Base-by-base conservation (phyloP, 164 flowering plant genomes). In the Euptelea pleiosperma region DNA sequence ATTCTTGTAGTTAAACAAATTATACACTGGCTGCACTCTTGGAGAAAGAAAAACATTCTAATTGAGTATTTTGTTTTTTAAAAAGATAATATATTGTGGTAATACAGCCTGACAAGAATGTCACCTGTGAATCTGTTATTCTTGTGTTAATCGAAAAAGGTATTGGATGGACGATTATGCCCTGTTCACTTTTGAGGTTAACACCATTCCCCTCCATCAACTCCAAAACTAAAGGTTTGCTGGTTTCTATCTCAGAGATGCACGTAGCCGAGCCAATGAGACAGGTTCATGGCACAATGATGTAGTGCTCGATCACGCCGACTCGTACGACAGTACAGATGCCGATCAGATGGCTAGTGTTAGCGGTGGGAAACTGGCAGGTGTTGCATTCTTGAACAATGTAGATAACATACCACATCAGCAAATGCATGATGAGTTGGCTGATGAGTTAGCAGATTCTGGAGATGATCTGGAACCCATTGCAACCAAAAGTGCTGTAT, bases 371-470 rank as follows among this genome's bases (percentile, higher is more conserved):
- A 54, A 65, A 36, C 45, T 22, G 10, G 55, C 21, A 41, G 55
- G 34, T 52, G 52, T 8, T 45, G 51, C 39, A 46, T 45, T 40
- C 15, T 35, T 43, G 7, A 59, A 54, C 35, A 37, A 45, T 43
- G 41, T 34, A 1, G 55, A 62, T 55, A 16, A 61, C 63, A 21
- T 36, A 44, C 49, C 64, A 45, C 58, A 31, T 30, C 71, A 66
- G 55, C 49, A 55, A 45, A 3, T 52, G 26, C 59, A 65, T 16
- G 70, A 71, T 66, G 76, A 72, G 42, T 52, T 78, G 60, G 77
- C 53, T 14, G 64, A 63, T 62, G 72, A 70, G 28, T 36, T 75
- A 46, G 64, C 53, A 28, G 87, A 87, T 71, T 77, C 70, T 5
- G 82, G 26, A 44, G 86, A 75, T 56, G 82, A 78, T 47, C 41